Evolutionary conservation across 768 basidiomycete species (phyloP).

Genomic region (Pseudohyphozyma bogoriensis): DNA sequence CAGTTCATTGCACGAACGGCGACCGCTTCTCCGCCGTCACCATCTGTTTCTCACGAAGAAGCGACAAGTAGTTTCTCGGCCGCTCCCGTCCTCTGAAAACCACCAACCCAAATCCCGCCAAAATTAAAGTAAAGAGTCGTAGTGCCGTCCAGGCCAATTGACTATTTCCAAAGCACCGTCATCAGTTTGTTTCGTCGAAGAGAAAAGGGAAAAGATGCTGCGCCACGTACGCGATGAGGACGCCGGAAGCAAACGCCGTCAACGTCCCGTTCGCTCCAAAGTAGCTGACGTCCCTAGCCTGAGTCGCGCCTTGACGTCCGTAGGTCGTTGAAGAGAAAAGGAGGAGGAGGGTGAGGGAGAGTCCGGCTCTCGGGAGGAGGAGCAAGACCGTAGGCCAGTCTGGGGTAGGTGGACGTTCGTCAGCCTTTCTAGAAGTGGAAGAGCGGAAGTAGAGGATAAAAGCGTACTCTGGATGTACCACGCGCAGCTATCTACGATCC

Average conservation of each 20-base stretch:
- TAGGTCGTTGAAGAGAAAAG: constrained; percentile 18
- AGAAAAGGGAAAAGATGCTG: neutral
- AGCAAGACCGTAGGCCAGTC: constrained; percentile 26
- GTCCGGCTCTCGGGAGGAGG: constrained; percentile 17
- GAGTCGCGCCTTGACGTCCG: neutral
- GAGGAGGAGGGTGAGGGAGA: constrained; percentile 21
- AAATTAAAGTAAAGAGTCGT: too few species aligned
- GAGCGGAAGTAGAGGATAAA: neutral
- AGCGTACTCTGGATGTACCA: constrained; percentile 21
- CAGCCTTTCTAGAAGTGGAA: neutral
- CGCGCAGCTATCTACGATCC: constrained; percentile 3
- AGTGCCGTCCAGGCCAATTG: constrained; percentile 15
- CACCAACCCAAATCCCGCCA: too few species aligned
- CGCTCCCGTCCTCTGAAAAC: too few species aligned
- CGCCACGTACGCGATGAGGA: constrained; percentile 9
- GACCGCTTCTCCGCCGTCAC: too few species aligned
- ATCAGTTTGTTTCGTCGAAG: neutral
- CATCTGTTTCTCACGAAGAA: too few species aligned
- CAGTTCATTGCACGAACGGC: too few species aligned
- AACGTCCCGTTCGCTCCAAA: constrained; percentile 10
- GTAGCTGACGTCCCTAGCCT: constrained; percentile 15
- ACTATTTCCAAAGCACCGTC: neutral
- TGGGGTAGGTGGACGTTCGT: neutral
- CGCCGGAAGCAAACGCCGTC: constrained; percentile 9
- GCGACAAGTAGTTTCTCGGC: too few species aligned